phyloP scores from a whole-genome alignment of 2,329 filamentous ascomycete genomes.

The Colletotrichum musae region DNA sequence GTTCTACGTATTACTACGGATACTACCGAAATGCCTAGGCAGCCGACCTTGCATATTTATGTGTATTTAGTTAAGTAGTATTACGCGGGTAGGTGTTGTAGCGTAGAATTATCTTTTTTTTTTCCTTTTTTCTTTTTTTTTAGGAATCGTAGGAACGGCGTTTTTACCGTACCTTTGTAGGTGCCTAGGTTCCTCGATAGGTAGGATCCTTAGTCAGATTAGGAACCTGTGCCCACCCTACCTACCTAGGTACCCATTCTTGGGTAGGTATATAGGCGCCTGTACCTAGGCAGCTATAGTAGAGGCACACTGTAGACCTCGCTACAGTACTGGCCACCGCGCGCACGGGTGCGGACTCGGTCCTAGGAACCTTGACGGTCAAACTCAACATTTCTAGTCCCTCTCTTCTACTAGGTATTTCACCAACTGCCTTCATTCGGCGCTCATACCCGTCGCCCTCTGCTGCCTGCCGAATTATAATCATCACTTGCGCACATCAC shows the following conservation, averaged over 20 bases:
- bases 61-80: too few relatives aligned
- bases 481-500: constrained; percentile 9
- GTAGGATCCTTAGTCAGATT: background rate
- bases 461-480: background rate
- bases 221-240: too few relatives aligned
- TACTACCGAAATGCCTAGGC: too few relatives aligned
- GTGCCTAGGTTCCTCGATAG: constrained; percentile 15
- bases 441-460: background rate
- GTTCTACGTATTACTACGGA: background rate
- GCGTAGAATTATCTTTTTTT: too few relatives aligned
- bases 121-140: too few relatives aligned
- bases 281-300: too few relatives aligned
- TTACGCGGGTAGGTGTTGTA: too few relatives aligned
- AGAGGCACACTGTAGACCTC: too few relatives aligned
- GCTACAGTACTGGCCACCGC: too few relatives aligned
- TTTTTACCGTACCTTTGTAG: background rate
- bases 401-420: background rate
- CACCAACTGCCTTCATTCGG: background rate
- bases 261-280: too few relatives aligned
- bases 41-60: too few relatives aligned
- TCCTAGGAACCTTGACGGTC: constrained; percentile 36
- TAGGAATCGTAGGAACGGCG: background rate
- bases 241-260: too few relatives aligned
- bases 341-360: constrained; percentile 3
- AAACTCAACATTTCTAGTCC: background rate